Percentiles rank a stretch among this genome's conserved stretches.
Conservation (phyloP, 164 flowering plant genomes). For the Platanus orientalis region DNA sequence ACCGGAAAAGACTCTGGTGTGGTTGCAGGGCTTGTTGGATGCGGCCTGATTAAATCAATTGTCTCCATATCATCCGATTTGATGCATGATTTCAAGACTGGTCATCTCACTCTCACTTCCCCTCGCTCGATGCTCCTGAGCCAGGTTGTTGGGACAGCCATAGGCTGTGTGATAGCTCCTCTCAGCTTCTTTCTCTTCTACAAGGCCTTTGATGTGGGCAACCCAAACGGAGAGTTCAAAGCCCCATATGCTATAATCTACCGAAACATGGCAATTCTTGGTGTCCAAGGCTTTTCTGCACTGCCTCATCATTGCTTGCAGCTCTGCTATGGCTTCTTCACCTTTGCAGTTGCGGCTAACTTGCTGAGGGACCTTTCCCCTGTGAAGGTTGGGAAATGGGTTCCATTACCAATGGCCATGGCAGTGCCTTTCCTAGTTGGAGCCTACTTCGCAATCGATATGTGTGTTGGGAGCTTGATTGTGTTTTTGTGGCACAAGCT, state of each 20-base stretch:
- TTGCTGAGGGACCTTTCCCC: slow-evolving; percentile 53
- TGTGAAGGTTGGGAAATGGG: slow-evolving; percentile 43
- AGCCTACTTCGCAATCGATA: slow-evolving; percentile 80
- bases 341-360: slow-evolving; percentile 58
- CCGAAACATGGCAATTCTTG: slow-evolving; percentile 89
- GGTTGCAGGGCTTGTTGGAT: slow-evolving; percentile 82
- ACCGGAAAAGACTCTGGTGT: slow-evolving; percentile 64
- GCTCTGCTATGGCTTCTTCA: slow-evolving; percentile 76
- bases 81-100: slow-evolving; percentile 94
- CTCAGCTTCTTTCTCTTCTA: slow-evolving; percentile 77
- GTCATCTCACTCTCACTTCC: slow-evolving; percentile 80
- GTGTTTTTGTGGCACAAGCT: slow-evolving; percentile 74
- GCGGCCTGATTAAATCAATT: slow-evolving; percentile 81
- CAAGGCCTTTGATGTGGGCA: slow-evolving; percentile 88
- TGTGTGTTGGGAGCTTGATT: slow-evolving; percentile 81
- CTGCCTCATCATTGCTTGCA: slow-evolving; percentile 80
- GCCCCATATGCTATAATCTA: slow-evolving; percentile 89
- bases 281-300: slow-evolving; percentile 87
- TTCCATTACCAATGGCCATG: slow-evolving; percentile 96
- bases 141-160: slow-evolving; percentile 82
- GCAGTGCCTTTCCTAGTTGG: slow-evolving; percentile 94
- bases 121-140: slow-evolving; percentile 81
- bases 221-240: slow-evolving; percentile 71
- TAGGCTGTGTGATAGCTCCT: slow-evolving; percentile 94
- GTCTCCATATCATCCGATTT: slow-evolving; percentile 73